phyloP scores from a whole-genome alignment of 2,329 filamentous ascomycete species.

The Penicillium sumatraense region DNA sequence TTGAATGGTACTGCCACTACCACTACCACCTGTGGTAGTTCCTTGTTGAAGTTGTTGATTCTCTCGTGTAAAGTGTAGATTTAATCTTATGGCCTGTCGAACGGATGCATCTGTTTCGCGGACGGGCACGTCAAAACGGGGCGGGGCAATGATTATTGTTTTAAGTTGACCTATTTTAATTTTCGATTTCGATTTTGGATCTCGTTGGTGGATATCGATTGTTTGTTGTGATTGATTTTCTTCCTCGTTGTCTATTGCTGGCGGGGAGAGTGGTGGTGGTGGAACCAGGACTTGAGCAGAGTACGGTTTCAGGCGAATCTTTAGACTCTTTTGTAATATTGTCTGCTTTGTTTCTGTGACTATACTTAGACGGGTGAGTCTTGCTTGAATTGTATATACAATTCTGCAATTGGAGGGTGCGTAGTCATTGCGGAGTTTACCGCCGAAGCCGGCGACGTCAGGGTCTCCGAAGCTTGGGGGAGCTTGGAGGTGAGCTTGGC shows the following conservation, averaged over 20 bases:
- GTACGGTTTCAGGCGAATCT: slow-evolving; percentile 19
- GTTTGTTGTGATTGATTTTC: background rate
- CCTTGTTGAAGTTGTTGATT: background rate
- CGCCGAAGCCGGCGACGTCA: slow-evolving; percentile 18
- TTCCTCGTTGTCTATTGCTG: background rate
- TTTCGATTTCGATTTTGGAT: background rate
- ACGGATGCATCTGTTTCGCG: background rate
- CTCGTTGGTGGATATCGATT: background rate
- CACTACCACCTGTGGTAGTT: background rate
- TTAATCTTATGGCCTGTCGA: slow-evolving; percentile 9
- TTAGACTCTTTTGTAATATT: slow-evolving; percentile 13
- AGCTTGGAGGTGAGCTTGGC: slow-evolving; percentile 16
- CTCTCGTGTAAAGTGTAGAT: background rate
- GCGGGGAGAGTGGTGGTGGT: background rate
- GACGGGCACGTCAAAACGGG: background rate
- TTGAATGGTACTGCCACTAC: background rate
- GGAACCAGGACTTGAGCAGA: background rate
- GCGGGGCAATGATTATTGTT: background rate
- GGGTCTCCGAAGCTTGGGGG: slow-evolving; percentile 23
- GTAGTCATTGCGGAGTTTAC: slow-evolving; percentile 21
- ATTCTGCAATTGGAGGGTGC: slow-evolving; percentile 18
- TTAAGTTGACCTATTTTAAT: background rate
- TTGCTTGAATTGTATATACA: slow-evolving; percentile 12
- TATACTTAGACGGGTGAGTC: slow-evolving; percentile 9
- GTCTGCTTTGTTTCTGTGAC: background rate